phyloP scores from a whole-genome alignment of 257 asterid genomes.

The Dorcoceras hygrometricum region DNA sequence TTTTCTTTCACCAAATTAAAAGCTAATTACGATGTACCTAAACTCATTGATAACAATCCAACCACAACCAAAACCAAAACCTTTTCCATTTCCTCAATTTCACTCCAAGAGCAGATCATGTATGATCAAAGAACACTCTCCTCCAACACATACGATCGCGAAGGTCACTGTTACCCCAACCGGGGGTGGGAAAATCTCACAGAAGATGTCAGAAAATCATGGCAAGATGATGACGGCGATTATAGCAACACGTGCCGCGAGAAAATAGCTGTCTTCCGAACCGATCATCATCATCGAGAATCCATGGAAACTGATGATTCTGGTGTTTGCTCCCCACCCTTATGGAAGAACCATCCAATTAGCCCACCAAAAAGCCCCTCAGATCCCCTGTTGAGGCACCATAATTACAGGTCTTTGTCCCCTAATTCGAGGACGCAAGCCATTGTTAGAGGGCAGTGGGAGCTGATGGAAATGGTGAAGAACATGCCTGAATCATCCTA shows the following conservation, averaged over 20 bases:
- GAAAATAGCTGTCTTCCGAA: slow-evolving; percentile 38
- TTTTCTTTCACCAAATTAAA: slow-evolving; percentile 17
- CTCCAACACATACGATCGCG: too few relatives aligned
- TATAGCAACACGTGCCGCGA: slow-evolving; percentile 20
- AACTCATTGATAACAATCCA: slow-evolving; percentile 32
- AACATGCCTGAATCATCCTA: slow-evolving; percentile 74
- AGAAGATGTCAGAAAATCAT: slow-evolving; percentile 16
- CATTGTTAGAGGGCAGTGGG: slow-evolving; percentile 72
- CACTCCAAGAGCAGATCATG: slow-evolving; percentile 41
- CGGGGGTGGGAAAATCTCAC: slow-evolving; percentile 20
- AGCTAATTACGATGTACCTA: slow-evolving; percentile 31
- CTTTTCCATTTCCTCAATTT: not conserved
- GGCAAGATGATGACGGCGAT: slow-evolving; percentile 11
- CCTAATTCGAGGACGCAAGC: slow-evolving; percentile 61
- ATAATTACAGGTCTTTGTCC: slow-evolving; percentile 34
- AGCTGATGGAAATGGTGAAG: slow-evolving; percentile 87
- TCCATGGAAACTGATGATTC: slow-evolving; percentile 40
- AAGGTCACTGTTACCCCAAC: slow-evolving; percentile 5
- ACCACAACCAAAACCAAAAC: slow-evolving; percentile 29
- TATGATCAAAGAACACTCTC: slow-evolving; percentile 39
- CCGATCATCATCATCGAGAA: slow-evolving; percentile 20
- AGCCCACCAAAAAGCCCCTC: slow-evolving; percentile 47
- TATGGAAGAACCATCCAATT: slow-evolving; percentile 53
- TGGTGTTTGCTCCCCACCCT: slow-evolving; percentile 54
- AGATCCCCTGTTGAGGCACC: slow-evolving; percentile 33